Percentiles rank a stretch among this genome's conserved stretches.
Evolutionary conservation across 169 alveolate species (phyloP).

Genomic region (Eimeria necatrix): DNA sequence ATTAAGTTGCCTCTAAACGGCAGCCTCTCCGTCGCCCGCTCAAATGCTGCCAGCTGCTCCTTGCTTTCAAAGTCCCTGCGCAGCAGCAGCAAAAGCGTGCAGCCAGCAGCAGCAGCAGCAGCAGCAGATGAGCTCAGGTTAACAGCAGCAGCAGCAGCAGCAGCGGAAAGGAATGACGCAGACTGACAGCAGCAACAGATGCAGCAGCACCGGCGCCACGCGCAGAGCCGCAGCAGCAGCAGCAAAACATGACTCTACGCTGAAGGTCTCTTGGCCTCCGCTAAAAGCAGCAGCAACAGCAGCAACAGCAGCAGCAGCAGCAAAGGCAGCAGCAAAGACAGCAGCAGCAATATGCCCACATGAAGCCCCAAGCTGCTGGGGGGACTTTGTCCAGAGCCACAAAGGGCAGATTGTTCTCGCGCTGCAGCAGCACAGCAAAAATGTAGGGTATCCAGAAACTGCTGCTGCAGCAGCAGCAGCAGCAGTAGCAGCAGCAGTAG

Average conservation of each 20-base stretch:
- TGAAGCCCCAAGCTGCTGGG: slow-evolving; percentile 39
- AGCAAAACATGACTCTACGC: background rate
- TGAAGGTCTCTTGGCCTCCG: background rate
- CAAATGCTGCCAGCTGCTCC: slow-evolving; percentile 28
- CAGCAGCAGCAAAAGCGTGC: background rate
- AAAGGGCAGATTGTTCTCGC: slow-evolving; percentile 24
- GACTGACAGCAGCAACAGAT: too few species aligned
- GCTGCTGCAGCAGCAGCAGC: background rate
- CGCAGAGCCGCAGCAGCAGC: background rate
- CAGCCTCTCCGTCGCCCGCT: slow-evolving; percentile 1
- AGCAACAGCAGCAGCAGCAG: slow-evolving; percentile 22
- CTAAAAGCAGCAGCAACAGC: slow-evolving; percentile 1
- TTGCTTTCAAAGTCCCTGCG: slow-evolving; percentile 45
- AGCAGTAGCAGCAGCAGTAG: slow-evolving; percentile 21
- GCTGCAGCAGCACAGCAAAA: slow-evolving; percentile 20
- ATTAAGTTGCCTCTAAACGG: slow-evolving; percentile 32
- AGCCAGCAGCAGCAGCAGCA: slow-evolving; percentile 25
- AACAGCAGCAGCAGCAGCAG: slow-evolving; percentile 57
- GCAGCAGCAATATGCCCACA: slow-evolving; percentile 23
- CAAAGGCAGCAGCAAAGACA: background rate
- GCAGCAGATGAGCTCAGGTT: too few species aligned
- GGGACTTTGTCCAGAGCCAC: slow-evolving; percentile 20
- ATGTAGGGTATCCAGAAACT: background rate
- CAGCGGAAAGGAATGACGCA: background rate
- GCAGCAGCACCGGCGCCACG: background rate